phyloP scores from a whole-genome alignment of 495 filamentous ascomycete species.

The Penicillium samsonianum region DNA sequence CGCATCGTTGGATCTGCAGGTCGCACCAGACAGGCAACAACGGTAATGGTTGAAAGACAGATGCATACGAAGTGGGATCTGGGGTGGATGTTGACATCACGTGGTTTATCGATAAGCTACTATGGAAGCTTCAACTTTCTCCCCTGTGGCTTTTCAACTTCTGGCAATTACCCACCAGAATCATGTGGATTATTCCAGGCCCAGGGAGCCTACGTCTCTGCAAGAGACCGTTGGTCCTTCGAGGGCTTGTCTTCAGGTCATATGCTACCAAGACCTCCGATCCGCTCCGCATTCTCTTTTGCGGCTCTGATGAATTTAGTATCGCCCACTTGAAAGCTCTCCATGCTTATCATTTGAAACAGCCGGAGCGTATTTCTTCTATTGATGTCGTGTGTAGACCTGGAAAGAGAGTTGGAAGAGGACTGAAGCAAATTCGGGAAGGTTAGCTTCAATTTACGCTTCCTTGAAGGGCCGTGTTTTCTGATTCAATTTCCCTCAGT shows the following conservation, averaged over 20 bases:
- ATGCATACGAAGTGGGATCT: background rate
- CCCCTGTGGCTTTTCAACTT: background rate
- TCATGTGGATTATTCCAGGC: constrained; percentile 12
- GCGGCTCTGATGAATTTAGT: constrained; percentile 92
- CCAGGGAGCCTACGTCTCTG: constrained; percentile 20
- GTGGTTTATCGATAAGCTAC: constrained; percentile 39
- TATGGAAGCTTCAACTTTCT: constrained; percentile 17
- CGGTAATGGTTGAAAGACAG: background rate
- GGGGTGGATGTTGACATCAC: constrained; percentile 41
- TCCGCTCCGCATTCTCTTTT: constrained; percentile 90
- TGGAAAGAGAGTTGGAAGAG: constrained; percentile 72
- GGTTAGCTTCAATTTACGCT: constrained; percentile 50
- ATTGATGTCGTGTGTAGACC: constrained; percentile 88
- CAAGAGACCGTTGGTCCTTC: constrained; percentile 12
- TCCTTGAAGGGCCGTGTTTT: constrained; percentile 4
- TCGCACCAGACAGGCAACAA: constrained; percentile 6
- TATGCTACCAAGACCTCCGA: constrained; percentile 45
- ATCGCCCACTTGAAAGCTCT: constrained; percentile 74
- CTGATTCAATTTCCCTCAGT: constrained; percentile 50
- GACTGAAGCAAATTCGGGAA: constrained; percentile 67
- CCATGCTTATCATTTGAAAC: constrained; percentile 55
- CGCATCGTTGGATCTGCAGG: constrained; percentile 25
- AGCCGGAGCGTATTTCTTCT: constrained; percentile 63
- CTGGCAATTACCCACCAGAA: background rate
- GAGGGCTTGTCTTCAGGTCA: constrained; percentile 22